phyloP scores from a whole-genome alignment of 495 filamentous ascomycete genomes.

The Aspergillus affinis region DNA sequence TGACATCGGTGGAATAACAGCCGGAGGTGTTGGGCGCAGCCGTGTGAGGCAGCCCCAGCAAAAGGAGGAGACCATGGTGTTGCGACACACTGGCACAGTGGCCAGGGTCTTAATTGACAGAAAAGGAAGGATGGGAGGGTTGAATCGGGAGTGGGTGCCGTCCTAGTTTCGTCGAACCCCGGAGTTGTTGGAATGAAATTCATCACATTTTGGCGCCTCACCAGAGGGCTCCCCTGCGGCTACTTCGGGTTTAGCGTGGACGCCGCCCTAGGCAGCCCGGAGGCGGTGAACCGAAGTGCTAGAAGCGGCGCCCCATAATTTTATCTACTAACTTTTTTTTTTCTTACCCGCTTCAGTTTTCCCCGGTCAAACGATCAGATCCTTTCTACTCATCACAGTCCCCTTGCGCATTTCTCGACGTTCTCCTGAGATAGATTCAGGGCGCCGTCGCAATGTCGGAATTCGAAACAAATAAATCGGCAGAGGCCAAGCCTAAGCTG shows the following conservation, averaged over 20 bases:
- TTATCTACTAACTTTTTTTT: constrained; percentile 30
- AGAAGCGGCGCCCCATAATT: constrained; percentile 24
- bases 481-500: constrained; percentile 42
- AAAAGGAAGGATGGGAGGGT: constrained; percentile 27
- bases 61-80: constrained; percentile 63
- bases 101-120: constrained; percentile 40
- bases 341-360: constrained; percentile 9
- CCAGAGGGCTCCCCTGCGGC: constrained; percentile 22
- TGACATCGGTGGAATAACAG: constrained; percentile 36
- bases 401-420: background rate
- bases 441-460: constrained; percentile 25
- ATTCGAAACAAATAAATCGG: constrained; percentile 23
- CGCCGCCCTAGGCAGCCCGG: constrained; percentile 1
- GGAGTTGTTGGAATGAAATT: constrained; percentile 18
- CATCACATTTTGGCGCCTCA: constrained; percentile 36
- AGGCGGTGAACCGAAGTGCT: constrained; percentile 14
- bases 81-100: constrained; percentile 32
- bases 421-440: background rate
- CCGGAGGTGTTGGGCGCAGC: constrained; percentile 50
- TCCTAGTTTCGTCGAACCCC: background rate
- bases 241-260: constrained; percentile 26
- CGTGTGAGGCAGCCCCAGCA: constrained; percentile 67
- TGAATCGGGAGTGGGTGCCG: background rate
- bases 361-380: constrained; percentile 2
- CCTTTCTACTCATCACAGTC: background rate